Base-by-base conservation (phyloP, 257 asterid species). In the Gentiana straminea region DNA sequence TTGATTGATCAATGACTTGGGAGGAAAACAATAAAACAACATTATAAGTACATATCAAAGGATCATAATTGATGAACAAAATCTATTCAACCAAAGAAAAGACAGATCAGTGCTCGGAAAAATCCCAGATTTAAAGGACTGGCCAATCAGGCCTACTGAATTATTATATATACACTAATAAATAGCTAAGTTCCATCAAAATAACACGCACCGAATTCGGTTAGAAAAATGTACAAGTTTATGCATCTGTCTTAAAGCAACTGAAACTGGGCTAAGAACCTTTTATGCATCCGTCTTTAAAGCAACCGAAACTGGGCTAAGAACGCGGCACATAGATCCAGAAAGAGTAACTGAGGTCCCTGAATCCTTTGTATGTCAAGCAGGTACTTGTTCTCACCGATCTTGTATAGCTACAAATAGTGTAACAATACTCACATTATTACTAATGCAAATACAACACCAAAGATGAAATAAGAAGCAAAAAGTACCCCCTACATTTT, bases 221-320 rank as follows among this genome's bases (percentile, higher is more conserved):
- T 65, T 56, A 61, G 50, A 51, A n/a, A 45, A 58, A 46, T 33
- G 57, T 3, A 38, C 39, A 36, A 33, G 51, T 82, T 70, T 86
- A 13, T 81, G 94, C 32, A 90, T 94, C 2, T 83, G 85, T 24
- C 24, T 41, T 41, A 41, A 61, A 89, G 94, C 84, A 86, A 94
- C 39, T 37, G 56, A 62, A 89, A 92, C 83, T 86, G 97, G 37
- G 94, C 83, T 54, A 86, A 94, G 52, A 90, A 84, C 51, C 24
- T 24, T 24, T 24, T 24, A 5, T 5, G 8, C 10, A 41, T 41
- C 46, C 46, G 9, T 7, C 46, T 41, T 41, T 41, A 41, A 61
- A 89, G 94, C 84, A 86, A 94, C 39, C 56, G 56, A 62, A 89
- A 92, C 83, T 89, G 97, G 37, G 94, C 83, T 54, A 86, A 94